Conservation (phyloP, 1,139 yeast genomes). For the Saccharomyces uvarum region DNA sequence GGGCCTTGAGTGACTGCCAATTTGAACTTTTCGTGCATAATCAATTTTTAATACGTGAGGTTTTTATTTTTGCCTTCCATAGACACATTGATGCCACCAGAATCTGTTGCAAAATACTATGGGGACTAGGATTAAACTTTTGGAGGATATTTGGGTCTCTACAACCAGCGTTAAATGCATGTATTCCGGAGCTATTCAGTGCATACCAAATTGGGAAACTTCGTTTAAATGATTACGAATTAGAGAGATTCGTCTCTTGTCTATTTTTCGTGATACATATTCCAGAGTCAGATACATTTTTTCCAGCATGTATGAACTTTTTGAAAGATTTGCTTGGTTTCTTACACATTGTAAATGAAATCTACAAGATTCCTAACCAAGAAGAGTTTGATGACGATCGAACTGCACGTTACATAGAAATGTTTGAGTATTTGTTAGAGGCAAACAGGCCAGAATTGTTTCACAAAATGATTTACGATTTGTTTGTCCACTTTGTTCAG, state of each 20-base stretch:
- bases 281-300: constrained; percentile 61
- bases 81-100: constrained; percentile 55
- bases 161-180: constrained; percentile 15
- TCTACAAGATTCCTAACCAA: constrained; percentile 69
- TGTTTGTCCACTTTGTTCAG: constrained; percentile 57
- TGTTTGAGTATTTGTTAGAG: constrained; percentile 68
- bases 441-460: constrained; percentile 76
- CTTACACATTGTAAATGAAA: constrained; percentile 57
- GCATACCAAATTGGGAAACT: constrained; percentile 23
- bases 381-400: constrained; percentile 84
- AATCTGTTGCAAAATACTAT: constrained; percentile 60
- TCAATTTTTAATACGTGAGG: constrained; percentile 55
- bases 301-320: constrained; percentile 43
- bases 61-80: constrained; percentile 64
- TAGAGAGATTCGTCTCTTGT: constrained; percentile 19
- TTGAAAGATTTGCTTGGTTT: constrained; percentile 56
- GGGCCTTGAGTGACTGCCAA: constrained; percentile 65
- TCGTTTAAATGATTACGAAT: constrained; percentile 18
- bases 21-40: constrained; percentile 53
- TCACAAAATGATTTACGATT: constrained; percentile 66
- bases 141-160: constrained; percentile 18
- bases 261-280: constrained; percentile 19
- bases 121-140: constrained; percentile 42
- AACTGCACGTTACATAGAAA: constrained; percentile 69
- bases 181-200: constrained; percentile 25